phyloP scores from a whole-genome alignment of 2,329 filamentous ascomycete species.

The Aspergillus sp. region DNA sequence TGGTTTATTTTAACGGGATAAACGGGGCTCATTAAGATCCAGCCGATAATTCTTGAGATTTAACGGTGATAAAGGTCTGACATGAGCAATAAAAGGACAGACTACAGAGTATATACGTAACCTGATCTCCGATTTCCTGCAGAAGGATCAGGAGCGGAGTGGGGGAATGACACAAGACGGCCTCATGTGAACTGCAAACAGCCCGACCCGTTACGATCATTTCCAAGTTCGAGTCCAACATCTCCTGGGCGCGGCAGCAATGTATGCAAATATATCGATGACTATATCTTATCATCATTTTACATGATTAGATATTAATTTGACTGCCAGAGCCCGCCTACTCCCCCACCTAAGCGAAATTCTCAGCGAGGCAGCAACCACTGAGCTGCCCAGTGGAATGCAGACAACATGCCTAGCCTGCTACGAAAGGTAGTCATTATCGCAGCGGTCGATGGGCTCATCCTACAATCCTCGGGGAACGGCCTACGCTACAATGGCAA shows the following conservation, averaged over 20 bases:
- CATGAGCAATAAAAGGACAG: neutral
- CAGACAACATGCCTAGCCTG: conserved; percentile 66
- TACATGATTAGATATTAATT: neutral
- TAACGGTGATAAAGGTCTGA: neutral
- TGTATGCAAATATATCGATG: neutral
- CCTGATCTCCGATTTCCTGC: neutral
- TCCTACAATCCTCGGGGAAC: conserved; percentile 70
- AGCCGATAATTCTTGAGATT: neutral
- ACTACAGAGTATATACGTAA: neutral
- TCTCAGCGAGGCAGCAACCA: conserved; percentile 3
- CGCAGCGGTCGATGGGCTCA: conserved; percentile 77
- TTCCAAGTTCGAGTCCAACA: neutral
- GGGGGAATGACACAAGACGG: conserved; percentile 10
- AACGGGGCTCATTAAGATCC: neutral
- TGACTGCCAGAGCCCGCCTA: neutral
- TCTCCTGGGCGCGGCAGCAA: neutral
- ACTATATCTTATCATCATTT: neutral
- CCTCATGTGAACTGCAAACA: conserved; percentile 10
- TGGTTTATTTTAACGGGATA: neutral
- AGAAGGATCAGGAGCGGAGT: conserved; percentile 4
- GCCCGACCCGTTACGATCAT: neutral
- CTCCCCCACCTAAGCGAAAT: conserved; percentile 10
- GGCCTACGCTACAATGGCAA: conserved; percentile 42
- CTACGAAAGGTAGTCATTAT: conserved; percentile 78
- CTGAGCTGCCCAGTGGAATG: neutral